phyloP scores from a whole-genome alignment of 73 alveolate genomes.

The Paramecium tetraurelia region DNA sequence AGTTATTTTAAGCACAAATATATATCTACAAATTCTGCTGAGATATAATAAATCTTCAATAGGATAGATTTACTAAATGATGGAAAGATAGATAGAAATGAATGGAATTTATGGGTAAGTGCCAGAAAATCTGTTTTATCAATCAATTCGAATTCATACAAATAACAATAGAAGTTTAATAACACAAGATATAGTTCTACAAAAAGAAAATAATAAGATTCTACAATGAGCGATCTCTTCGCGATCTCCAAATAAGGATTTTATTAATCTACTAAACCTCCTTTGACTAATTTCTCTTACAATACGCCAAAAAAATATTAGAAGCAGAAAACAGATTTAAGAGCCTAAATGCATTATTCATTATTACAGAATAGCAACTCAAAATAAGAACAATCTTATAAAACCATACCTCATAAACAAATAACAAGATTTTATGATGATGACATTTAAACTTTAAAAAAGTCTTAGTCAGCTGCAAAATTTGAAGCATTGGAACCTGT shows the following conservation, averaged over 20 bases:
- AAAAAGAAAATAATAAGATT: neutral
- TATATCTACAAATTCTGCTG: neutral
- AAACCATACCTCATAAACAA: neutral
- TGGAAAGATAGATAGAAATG: neutral
- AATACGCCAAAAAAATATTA: neutral
- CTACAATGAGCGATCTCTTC: neutral
- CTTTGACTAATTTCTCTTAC: neutral
- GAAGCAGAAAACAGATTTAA: neutral
- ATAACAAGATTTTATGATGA: neutral
- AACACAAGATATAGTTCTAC: neutral
- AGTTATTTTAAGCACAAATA: neutral
- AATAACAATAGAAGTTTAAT: neutral
- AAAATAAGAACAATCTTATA: neutral
- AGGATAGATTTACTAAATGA: constrained; percentile 5
- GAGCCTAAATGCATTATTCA: constrained; percentile 8
- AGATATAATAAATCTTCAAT: neutral
- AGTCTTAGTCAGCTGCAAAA: neutral
- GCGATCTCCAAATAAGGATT: neutral
- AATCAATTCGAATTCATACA: neutral
- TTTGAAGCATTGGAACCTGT: neutral
- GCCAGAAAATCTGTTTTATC: neutral
- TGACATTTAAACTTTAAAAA: neutral
- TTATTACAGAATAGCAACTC: neutral
- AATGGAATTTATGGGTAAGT: neutral
- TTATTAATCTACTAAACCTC: neutral